phyloP scores from a whole-genome alignment of 257 asterid genomes.

The Solanum ossicruentum region DNA sequence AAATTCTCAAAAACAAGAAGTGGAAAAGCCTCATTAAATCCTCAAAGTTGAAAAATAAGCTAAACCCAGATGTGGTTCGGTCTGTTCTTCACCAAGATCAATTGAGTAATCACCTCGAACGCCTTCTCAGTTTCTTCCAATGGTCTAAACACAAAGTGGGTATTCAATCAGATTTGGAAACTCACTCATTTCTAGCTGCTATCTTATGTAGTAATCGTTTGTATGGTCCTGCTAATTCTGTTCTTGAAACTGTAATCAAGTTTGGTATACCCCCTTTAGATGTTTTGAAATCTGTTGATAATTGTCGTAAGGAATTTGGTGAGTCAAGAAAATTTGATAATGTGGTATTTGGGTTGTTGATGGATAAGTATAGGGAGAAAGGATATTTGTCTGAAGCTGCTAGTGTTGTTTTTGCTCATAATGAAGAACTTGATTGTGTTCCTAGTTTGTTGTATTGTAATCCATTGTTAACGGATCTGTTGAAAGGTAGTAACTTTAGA shows the following conservation, averaged over 20 bases:
- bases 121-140: constrained; percentile 4
- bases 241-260: background rate
- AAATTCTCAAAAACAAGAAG: background rate
- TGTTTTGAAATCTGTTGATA: background rate
- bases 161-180: background rate
- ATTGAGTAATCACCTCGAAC: background rate
- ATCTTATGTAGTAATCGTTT: background rate
- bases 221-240: background rate
- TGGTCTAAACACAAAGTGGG: constrained; percentile 7
- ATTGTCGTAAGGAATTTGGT: background rate
- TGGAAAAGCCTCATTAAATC: constrained; percentile 2
- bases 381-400: constrained; percentile 3
- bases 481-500: background rate
- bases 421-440: background rate
- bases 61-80: background rate
- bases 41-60: background rate
- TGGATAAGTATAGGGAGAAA: constrained; percentile 6
- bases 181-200: background rate
- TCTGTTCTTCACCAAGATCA: background rate
- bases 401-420: background rate
- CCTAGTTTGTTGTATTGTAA: constrained; percentile 1
- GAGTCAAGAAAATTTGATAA: background rate
- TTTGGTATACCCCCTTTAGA: background rate
- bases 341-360: background rate
- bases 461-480: background rate